These are phyloP conservation scores for Aspergillus haitiensis DNA, from an alignment of 495 filamentous ascomycete species.

Conservation along the genomic window DNA sequence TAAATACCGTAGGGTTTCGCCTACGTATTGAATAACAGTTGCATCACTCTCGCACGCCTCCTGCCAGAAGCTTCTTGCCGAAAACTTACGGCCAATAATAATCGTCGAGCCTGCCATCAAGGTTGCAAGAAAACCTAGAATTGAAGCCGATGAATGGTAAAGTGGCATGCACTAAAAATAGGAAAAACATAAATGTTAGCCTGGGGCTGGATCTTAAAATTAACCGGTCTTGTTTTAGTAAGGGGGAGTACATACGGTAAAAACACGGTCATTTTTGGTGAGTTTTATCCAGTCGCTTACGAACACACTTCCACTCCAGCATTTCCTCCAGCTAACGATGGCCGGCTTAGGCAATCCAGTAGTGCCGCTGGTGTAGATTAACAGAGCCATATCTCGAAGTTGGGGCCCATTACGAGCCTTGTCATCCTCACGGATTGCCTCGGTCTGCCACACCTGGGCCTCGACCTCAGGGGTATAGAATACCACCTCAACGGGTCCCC, in stretches of 20 bases:
- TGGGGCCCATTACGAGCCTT: slow-evolving; percentile 52
- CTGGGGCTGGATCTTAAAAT: no score
- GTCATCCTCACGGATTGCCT: slow-evolving; percentile 64
- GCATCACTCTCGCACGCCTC: slow-evolving; percentile 71
- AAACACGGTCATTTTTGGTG: slow-evolving; percentile 65
- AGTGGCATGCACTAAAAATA: slow-evolving; percentile 77
- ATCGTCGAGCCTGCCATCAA: slow-evolving; percentile 65
- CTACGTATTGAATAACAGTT: slow-evolving; percentile 91
- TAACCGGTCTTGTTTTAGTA: background rate
- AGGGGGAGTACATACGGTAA: slow-evolving; percentile 59
- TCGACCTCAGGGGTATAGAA: slow-evolving; percentile 65
- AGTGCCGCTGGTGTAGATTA: slow-evolving; percentile 88
- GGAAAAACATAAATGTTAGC: no score
- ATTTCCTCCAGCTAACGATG: slow-evolving; percentile 78
- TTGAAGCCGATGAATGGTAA: slow-evolving; percentile 80
- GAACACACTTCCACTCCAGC: slow-evolving; percentile 53
- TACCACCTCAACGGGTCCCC: slow-evolving; percentile 58
- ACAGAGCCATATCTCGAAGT: slow-evolving; percentile 61
- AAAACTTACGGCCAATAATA: slow-evolving; percentile 78
- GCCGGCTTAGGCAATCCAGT: slow-evolving; percentile 92
- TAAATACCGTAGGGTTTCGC: slow-evolving; percentile 91
- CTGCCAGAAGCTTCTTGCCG: slow-evolving; percentile 76
- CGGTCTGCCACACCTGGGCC: slow-evolving; percentile 54
- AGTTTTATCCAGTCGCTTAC: slow-evolving; percentile 57
- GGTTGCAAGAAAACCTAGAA: slow-evolving; percentile 65